These are phyloP conservation scores for Penicillium sclerotigenum DNA, from an alignment of 2,329 filamentous ascomycete genomes.

Conservation along the genomic window DNA sequence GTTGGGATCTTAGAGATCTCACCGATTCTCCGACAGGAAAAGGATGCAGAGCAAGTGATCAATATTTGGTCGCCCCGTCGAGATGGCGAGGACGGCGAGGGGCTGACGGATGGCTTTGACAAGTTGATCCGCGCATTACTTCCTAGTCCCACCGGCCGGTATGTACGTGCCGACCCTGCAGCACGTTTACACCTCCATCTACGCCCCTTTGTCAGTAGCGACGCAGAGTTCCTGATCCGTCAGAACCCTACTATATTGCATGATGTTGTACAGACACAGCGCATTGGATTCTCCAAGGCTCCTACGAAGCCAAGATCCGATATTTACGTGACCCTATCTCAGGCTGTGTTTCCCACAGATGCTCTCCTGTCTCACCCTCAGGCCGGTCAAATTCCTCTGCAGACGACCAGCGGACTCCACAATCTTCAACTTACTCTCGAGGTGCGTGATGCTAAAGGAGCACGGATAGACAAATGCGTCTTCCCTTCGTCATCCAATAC, in stretches of 20 bases:
- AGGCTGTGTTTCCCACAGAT: slow-evolving; percentile 70
- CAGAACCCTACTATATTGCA: slow-evolving; percentile 84
- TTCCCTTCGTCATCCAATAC: slow-evolving; percentile 78
- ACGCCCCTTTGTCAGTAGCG: slow-evolving; percentile 70
- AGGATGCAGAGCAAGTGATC: slow-evolving; percentile 72
- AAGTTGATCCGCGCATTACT: slow-evolving; percentile 70
- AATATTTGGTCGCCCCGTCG: slow-evolving; percentile 69
- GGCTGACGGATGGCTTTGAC: slow-evolving; percentile 66
- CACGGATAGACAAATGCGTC: slow-evolving; percentile 83
- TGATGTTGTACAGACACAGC: slow-evolving; percentile 73
- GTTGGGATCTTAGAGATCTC: slow-evolving; percentile 76
- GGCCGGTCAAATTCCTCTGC: slow-evolving; percentile 72
- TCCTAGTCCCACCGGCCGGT: slow-evolving; percentile 68
- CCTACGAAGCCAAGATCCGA: slow-evolving; percentile 86
- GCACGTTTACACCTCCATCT: slow-evolving; percentile 78
- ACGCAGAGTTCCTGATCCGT: slow-evolving; percentile 77
- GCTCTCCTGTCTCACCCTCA: slow-evolving; percentile 66
- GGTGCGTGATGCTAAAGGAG: slow-evolving; percentile 73
- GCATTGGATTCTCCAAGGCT: slow-evolving; percentile 90
- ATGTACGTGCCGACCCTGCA: slow-evolving; percentile 67
- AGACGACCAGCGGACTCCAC: slow-evolving; percentile 61
- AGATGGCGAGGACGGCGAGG: slow-evolving; percentile 55
- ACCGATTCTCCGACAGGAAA: slow-evolving; percentile 65
- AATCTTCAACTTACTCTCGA: slow-evolving; percentile 89
- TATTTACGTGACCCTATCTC: slow-evolving; percentile 84